Conservation (phyloP, 2,329 filamentous ascomycete species). For the Botrytis fabae region DNA sequence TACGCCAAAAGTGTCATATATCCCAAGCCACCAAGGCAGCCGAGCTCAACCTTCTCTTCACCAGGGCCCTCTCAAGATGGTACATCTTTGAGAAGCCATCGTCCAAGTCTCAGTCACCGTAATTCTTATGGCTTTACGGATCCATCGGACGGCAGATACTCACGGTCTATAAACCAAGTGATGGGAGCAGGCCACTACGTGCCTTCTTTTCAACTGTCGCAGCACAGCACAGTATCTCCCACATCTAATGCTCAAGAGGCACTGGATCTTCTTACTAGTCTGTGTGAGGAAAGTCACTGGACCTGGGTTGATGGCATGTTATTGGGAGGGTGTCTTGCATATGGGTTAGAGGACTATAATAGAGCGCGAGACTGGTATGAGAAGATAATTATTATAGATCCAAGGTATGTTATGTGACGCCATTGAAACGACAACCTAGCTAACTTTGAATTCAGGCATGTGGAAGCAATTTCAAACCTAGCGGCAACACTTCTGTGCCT, state of each 20-base stretch:
- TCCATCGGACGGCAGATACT: slow-evolving; percentile 25
- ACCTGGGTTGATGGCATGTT: slow-evolving; percentile 93
- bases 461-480: slow-evolving; percentile 91
- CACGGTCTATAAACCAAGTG: slow-evolving; percentile 30
- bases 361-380: slow-evolving; percentile 75
- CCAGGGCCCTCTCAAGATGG: slow-evolving; percentile 17
- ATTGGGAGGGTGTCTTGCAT: slow-evolving; percentile 86
- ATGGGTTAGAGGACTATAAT: slow-evolving; percentile 82
- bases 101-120: slow-evolving; percentile 9
- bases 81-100: background rate
- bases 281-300: slow-evolving; percentile 81
- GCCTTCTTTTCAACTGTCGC: slow-evolving; percentile 32
- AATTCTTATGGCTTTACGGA: slow-evolving; percentile 18
- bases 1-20: slow-evolving; percentile 55
- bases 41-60: slow-evolving; percentile 33
- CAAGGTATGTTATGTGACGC: slow-evolving; percentile 48
- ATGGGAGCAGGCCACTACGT: slow-evolving; percentile 35
- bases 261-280: slow-evolving; percentile 67
- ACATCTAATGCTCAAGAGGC: slow-evolving; percentile 57
- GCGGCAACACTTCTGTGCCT: slow-evolving; percentile 87
- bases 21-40: slow-evolving; percentile 47
- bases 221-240: slow-evolving; percentile 29
- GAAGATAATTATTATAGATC: slow-evolving; percentile 58
- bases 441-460: slow-evolving; percentile 51
- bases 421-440: background rate